Evolutionary conservation across 306 rosid genomes (phyloP).

Genomic region (Neltuma alba): DNA sequence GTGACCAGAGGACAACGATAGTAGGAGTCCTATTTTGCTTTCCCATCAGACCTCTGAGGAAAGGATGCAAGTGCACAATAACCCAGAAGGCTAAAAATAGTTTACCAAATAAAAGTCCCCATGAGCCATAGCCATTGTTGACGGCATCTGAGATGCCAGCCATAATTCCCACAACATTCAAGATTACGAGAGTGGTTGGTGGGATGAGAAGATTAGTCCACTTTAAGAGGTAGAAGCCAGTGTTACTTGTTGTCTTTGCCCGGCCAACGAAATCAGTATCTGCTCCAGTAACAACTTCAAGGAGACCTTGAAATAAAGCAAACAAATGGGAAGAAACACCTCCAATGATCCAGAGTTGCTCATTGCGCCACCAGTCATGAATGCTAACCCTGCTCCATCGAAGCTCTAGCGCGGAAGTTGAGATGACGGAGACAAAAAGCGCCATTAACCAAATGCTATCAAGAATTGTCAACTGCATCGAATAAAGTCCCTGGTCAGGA

Average conservation of each 20-base stretch:
- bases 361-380: constrained; percentile 91
- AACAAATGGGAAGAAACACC: constrained; percentile 95
- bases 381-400: constrained; percentile 91
- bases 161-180: constrained; percentile 91
- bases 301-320: constrained; percentile 92
- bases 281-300: constrained; percentile 76
- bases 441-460: constrained; percentile 89
- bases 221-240: constrained; percentile 73
- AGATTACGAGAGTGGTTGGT: constrained; percentile 80
- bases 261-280: constrained; percentile 64
- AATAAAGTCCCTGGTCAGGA: constrained; percentile 25
- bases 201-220: constrained; percentile 95
- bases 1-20: constrained; percentile 87
- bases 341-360: constrained; percentile 97
- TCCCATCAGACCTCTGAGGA: constrained; percentile 95
- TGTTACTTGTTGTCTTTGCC: constrained; percentile 60
- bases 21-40: constrained; percentile 93
- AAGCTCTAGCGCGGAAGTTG: constrained; percentile 77
- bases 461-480: constrained; percentile 72
- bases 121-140: constrained; percentile 85
- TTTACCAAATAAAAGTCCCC: constrained; percentile 93
- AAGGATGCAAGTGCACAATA: constrained; percentile 89
- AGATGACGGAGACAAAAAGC: constrained; percentile 75
- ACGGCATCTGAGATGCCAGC: constrained; percentile 96
- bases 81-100: constrained; percentile 93